Percentiles rank a stretch among this genome's conserved stretches.
phyloP scores from a whole-genome alignment of 2,329 filamentous ascomycete species.

The Ophiocordyceps camponoti-floridani region DNA sequence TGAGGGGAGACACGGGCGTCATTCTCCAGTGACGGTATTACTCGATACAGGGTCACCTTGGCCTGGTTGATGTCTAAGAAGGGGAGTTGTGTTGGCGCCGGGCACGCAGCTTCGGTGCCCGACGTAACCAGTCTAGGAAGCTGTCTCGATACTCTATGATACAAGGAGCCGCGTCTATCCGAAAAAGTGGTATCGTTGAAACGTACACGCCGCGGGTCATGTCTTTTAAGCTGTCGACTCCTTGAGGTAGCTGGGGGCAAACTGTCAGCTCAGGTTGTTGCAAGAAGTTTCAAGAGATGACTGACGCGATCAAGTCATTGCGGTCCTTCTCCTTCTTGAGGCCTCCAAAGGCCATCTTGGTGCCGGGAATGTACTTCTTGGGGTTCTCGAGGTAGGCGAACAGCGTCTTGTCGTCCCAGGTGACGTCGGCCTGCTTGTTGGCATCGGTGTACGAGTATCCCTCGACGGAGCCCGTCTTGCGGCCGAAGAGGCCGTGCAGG shows the following conservation, averaged over 20 bases:
- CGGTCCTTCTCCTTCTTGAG: slow-evolving; percentile 99
- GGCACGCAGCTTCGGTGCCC: slow-evolving; percentile 10
- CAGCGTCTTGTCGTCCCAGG: slow-evolving; percentile 73
- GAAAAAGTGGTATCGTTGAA: slow-evolving; percentile 14
- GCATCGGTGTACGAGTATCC: slow-evolving; percentile 97
- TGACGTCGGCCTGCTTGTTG: slow-evolving; percentile 94
- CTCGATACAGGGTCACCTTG: background rate
- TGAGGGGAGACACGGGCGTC: too few relatives aligned
- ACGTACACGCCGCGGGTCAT: slow-evolving; percentile 8
- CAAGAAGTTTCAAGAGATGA: slow-evolving; percentile 7
- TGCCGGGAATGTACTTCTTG: slow-evolving; percentile 99
- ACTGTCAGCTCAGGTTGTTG: slow-evolving; percentile 8
- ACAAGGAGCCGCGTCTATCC: slow-evolving; percentile 20
- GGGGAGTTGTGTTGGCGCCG: background rate
- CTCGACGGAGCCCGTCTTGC: slow-evolving; percentile 78
- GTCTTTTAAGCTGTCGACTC: slow-evolving; percentile 45
- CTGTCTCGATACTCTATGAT: slow-evolving; percentile 14
- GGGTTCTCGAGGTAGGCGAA: slow-evolving; percentile 99
- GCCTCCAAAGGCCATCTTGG: slow-evolving; percentile 99
- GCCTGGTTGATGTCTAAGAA: background rate
- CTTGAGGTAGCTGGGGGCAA: slow-evolving; percentile 40
- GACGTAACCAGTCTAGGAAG: slow-evolving; percentile 11
- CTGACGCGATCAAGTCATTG: slow-evolving; percentile 95
- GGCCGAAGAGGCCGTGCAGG: slow-evolving; percentile 93
- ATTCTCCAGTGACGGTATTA: too few relatives aligned